Base-by-base conservation (phyloP, 345 rosid species). In the Bruguiera sexangula region DNA sequence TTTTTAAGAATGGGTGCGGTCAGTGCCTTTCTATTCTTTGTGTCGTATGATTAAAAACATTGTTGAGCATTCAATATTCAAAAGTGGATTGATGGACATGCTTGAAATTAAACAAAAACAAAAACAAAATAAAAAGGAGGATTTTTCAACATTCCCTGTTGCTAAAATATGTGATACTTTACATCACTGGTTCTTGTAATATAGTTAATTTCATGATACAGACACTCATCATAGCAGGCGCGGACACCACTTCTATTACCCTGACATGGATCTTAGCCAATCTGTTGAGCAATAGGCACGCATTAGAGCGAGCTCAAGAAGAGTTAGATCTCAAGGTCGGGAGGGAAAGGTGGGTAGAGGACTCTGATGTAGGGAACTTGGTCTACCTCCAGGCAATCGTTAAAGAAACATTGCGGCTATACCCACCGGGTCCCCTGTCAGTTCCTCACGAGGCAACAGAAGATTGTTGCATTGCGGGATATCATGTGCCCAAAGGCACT, bases 161-260 rank as follows among this genome's bases (percentile, higher is more conserved):
- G 8, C 46, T 36, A 15, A 27, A 65, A 18, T 30, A 20, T 13
- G 16, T 5, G 20, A 22, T 2, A 9, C 22, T 10, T 19, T 27
- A 26, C 7, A 9, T 24, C 26, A 10, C 0, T 16, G 27, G 32
- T 21, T 5, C 55, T 32, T 16, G 18, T 63, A 20, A 46, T 21
- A 13, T 50, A 36, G 13, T 32, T 0, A 15, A 34, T 26, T 64
- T 71, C 9, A 11, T 48, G 31, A 6, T 65, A 51, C 15, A 88
- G 94, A 85, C 80, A 67, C 77, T 88, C 58, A 72, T 88, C 0
- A 43, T 82, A 29, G 84, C 86, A 8, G 86, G 86, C n/a, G 72
- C 76, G 8, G 88, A 86, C 18, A 78, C 89, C 6, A 73, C 78
- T 20, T 74, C 75, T 39, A 37, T 81, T 57, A 72, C 82, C 29